Base-by-base conservation (phyloP, 441 rosid genomes). In the Breynia disticha region DNA sequence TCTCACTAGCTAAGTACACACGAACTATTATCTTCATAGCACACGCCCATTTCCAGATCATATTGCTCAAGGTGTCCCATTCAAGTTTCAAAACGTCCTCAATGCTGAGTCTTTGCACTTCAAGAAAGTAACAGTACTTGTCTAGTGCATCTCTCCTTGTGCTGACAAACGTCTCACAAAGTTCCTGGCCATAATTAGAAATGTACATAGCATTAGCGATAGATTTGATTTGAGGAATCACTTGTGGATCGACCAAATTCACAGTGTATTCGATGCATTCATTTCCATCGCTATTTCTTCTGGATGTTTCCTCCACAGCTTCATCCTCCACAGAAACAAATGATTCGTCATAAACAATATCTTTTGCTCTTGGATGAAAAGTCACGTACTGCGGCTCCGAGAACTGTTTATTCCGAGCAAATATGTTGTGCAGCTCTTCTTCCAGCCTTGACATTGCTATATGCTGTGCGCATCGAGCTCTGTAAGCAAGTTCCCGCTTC, bases 381-480 rank as follows among this genome's bases (percentile, higher is more conserved):
- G 77, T 61, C 45, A 73, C 55, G 49, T 59, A 45, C 22, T 67
- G 74, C 1, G 75, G 81, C 47, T 78, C 73, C 18, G 73, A 47
- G 56, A 46, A 50, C 43, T 54, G 79, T 50, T 62, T 76, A 67
- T 76, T 61, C 61, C 68, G 79, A 66, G 64, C 60, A 54, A 86
- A 78, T 61, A 84, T 68, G 62, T 80, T 81, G 58, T 60, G 54
- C 10, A 89, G 73, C 78, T 86, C 95, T 61, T 72, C 78, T 75
- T 80, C 81, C 8, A 89, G 90, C 78, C 88, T 80, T 13, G 70
- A 51, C 97, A 89, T 86, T 11, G 87, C 85, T 38, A 66, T 57
- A 71, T 84, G 93, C 51, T 79, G 69, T 38, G 66, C 64, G 67
- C 66, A 63, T 13, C 79, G 67, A 46, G 85, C 95, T 60, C 62